Evolutionary conservation across 2,329 filamentous ascomycete genomes (phyloP).

Genomic region (Fonsecaea pedrosoi): DNA sequence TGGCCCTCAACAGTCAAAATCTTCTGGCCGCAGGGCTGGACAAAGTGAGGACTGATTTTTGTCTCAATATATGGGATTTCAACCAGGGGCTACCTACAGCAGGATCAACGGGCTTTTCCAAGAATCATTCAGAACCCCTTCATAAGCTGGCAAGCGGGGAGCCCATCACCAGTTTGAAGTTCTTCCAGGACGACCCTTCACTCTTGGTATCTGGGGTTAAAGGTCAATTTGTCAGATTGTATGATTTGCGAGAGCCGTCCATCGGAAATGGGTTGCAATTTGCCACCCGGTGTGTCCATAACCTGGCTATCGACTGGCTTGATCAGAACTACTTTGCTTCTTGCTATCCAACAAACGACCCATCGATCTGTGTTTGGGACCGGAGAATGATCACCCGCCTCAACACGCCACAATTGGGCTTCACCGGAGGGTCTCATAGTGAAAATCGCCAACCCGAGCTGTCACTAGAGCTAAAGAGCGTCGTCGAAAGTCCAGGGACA

Average conservation of each 20-base stretch:
- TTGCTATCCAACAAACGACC: slow-evolving; percentile 60
- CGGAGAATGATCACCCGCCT: slow-evolving; percentile 56
- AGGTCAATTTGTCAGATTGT: slow-evolving; percentile 65
- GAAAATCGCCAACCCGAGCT: slow-evolving; percentile 55
- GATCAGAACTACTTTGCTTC: slow-evolving; percentile 72
- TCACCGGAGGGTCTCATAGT: slow-evolving; percentile 43
- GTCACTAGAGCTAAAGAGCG: slow-evolving; percentile 62
- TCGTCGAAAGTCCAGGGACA: slow-evolving; percentile 58
- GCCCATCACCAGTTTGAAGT: slow-evolving; percentile 69
- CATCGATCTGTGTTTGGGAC: slow-evolving; percentile 69
- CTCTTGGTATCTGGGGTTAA: slow-evolving; percentile 67
- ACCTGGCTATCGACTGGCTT: slow-evolving; percentile 67
- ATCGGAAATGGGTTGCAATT: slow-evolving; percentile 53
- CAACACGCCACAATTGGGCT: slow-evolving; percentile 43
- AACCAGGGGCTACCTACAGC: slow-evolving; percentile 53
- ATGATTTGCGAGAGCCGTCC: slow-evolving; percentile 62
- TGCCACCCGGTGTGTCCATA: slow-evolving; percentile 67
- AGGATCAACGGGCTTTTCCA: slow-evolving; percentile 40
- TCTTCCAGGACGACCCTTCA: slow-evolving; percentile 66
- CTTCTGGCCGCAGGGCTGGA: slow-evolving; percentile 68
- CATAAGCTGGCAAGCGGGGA: slow-evolving; percentile 67
- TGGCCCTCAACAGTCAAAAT: slow-evolving; percentile 64
- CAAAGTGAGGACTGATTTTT: slow-evolving; percentile 68
- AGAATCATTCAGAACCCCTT: slow-evolving; percentile 54
- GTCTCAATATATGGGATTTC: slow-evolving; percentile 69